These are phyloP conservation scores for Pseudonitzschia multiseries DNA, from an alignment of 108 stramenopile genomes.

Conservation along the genomic window DNA sequence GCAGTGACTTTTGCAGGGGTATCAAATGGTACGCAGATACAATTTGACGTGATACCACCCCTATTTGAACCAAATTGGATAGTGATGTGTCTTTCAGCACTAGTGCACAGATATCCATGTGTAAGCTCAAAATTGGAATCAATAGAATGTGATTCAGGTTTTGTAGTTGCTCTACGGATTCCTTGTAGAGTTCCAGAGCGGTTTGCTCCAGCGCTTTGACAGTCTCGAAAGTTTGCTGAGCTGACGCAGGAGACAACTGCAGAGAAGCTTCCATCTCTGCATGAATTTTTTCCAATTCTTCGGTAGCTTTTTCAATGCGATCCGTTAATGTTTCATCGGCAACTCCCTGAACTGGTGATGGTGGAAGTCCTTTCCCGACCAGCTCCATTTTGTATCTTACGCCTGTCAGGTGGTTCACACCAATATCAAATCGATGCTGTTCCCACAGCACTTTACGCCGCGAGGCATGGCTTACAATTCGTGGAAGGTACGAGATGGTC, in stretches of 20 bases:
- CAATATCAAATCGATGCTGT: conserved; percentile 86
- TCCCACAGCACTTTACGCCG: conserved; percentile 69
- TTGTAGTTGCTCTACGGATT: conserved; percentile 48
- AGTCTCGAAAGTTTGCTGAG: conserved; percentile 29
- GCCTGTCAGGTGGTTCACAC: conserved; percentile 37
- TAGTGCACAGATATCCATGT: conserved; percentile 61
- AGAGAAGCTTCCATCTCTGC: conserved; percentile 36
- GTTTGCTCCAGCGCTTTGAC: conserved; percentile 64
- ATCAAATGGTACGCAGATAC: conserved; percentile 35
- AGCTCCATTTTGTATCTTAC: conserved; percentile 41
- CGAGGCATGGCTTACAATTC: conserved; percentile 66
- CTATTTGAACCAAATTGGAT: conserved; percentile 23
- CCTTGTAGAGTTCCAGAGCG: conserved; percentile 49
- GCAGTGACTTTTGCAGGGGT: conserved; percentile 25
- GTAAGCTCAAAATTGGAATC: conserved; percentile 56
- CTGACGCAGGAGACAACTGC: neutral
- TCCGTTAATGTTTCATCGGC: conserved; percentile 39
- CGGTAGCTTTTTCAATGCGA: conserved; percentile 64
- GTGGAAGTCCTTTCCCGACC: conserved; percentile 52
- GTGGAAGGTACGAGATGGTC: conserved; percentile 74
- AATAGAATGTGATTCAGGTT: conserved; percentile 61
- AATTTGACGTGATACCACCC: conserved; percentile 51
- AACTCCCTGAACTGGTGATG: conserved; percentile 38
- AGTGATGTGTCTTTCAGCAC: conserved; percentile 26
- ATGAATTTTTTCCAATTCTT: conserved; percentile 58